Conservation (phyloP, 1,284 basidiomycete genomes). For the Athelia psychrophila region DNA sequence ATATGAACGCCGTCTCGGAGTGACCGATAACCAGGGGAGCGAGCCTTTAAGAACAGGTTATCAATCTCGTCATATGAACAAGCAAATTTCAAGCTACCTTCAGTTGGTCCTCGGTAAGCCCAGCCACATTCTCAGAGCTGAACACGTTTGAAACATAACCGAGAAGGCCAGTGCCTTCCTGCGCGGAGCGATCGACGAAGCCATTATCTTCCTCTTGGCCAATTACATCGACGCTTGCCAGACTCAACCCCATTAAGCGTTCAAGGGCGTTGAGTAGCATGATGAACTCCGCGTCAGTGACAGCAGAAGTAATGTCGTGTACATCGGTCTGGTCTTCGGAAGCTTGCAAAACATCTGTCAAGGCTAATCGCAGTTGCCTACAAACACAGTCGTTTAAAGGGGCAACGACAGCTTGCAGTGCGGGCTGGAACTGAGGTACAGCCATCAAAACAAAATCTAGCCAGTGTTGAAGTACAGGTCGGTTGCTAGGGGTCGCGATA, state of each 20-base stretch:
- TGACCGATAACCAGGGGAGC: slow-evolving; percentile 67
- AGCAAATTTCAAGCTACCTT: slow-evolving; percentile 40
- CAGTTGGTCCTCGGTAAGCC: slow-evolving; percentile 49
- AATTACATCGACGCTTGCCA: slow-evolving; percentile 52
- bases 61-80: slow-evolving; percentile 6
- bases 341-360: slow-evolving; percentile 54
- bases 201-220: slow-evolving; percentile 57
- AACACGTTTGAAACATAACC: slow-evolving; percentile 84
- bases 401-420: slow-evolving; percentile 64
- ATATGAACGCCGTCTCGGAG: slow-evolving; percentile 71
- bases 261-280: slow-evolving; percentile 85
- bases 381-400: slow-evolving; percentile 84
- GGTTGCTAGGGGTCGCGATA: slow-evolving; percentile 66
- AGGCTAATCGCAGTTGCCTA: slow-evolving; percentile 60
- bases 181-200: slow-evolving; percentile 45
- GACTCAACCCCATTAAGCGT: slow-evolving; percentile 67
- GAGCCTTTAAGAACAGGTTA: slow-evolving; percentile 39
- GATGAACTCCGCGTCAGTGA: slow-evolving; percentile 81
- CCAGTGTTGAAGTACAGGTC: slow-evolving; percentile 90
- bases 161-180: slow-evolving; percentile 65
- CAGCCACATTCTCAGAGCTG: slow-evolving; percentile 51
- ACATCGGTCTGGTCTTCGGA: slow-evolving; percentile 31
- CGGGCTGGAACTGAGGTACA: slow-evolving; percentile 77
- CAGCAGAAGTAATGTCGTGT: slow-evolving; percentile 40
- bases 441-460: slow-evolving; percentile 94